Conservation (phyloP, 148 eudicot species). For the Amaranthus cruentus region DNA sequence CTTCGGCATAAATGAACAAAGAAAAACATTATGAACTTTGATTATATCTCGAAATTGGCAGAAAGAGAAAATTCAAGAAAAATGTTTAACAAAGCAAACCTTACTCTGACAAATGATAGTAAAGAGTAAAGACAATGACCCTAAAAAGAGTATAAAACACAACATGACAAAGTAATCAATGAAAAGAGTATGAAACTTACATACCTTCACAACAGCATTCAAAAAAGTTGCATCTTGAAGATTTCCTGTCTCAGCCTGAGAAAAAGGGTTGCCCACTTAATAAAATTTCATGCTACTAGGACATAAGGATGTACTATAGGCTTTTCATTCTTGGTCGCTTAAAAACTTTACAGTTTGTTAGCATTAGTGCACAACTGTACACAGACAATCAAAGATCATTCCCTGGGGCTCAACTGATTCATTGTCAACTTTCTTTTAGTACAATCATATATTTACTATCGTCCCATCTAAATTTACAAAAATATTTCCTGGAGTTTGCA, state of each 20-base stretch:
- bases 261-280: slow-evolving; percentile 14
- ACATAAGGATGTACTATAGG: background rate
- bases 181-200: background rate
- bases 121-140: background rate
- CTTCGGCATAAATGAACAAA: background rate
- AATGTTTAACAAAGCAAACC: background rate
- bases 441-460: background rate
- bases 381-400: background rate
- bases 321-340: background rate
- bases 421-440: background rate
- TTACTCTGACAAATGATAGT: background rate
- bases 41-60: slow-evolving; percentile 5
- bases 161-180: background rate
- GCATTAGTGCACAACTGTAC: background rate
- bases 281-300: background rate
- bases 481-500: background rate
- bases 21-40: background rate
- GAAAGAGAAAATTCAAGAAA: background rate
- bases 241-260: slow-evolving; percentile 68
- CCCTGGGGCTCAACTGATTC: background rate
- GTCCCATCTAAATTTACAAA: background rate
- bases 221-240: slow-evolving; percentile 68
- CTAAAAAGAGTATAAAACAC: background rate
- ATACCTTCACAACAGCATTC: slow-evolving; percentile 95
- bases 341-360: background rate